Conservation (phyloP, 2,329 filamentous ascomycete species). For the Juglanconis oblonga region DNA sequence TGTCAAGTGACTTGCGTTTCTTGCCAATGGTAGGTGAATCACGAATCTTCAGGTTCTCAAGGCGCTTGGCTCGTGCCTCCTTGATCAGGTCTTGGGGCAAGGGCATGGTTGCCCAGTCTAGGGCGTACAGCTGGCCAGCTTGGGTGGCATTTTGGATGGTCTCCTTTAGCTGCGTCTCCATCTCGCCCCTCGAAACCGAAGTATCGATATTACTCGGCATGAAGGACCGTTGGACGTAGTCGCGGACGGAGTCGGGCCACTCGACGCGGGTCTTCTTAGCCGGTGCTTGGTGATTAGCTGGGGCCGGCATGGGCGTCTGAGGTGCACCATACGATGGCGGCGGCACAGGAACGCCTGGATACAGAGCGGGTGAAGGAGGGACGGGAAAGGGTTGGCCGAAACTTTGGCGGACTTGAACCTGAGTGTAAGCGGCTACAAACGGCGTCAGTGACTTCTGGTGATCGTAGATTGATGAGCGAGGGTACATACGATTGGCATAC, state of each 20-base stretch:
- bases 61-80: slow-evolving; percentile 54
- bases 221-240: slow-evolving; percentile 89
- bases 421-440: slow-evolving; percentile 54
- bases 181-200: slow-evolving; percentile 62
- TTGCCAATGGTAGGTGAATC: slow-evolving; percentile 35
- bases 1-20: slow-evolving; percentile 80
- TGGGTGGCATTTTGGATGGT: slow-evolving; percentile 83
- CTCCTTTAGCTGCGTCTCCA: slow-evolving; percentile 80
- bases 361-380: slow-evolving; percentile 27
- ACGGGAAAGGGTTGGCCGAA: slow-evolving; percentile 45
- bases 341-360: slow-evolving; percentile 16
- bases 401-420: slow-evolving; percentile 60
- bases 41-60: slow-evolving; percentile 17
- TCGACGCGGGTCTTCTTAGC: slow-evolving; percentile 61
- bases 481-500: slow-evolving; percentile 37
- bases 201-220: slow-evolving; percentile 66
- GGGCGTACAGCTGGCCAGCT: slow-evolving; percentile 63
- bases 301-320: slow-evolving; percentile 22
- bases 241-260: slow-evolving; percentile 79
- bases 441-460: background rate
- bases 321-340: slow-evolving; percentile 24
- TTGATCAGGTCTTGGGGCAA: slow-evolving; percentile 82
- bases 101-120: slow-evolving; percentile 81
- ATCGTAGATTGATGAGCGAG: background rate
- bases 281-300: slow-evolving; percentile 27